Evolutionary conservation across 2,329 filamentous ascomycete species (phyloP).

Genomic region (Trichophaea hybrida): DNA sequence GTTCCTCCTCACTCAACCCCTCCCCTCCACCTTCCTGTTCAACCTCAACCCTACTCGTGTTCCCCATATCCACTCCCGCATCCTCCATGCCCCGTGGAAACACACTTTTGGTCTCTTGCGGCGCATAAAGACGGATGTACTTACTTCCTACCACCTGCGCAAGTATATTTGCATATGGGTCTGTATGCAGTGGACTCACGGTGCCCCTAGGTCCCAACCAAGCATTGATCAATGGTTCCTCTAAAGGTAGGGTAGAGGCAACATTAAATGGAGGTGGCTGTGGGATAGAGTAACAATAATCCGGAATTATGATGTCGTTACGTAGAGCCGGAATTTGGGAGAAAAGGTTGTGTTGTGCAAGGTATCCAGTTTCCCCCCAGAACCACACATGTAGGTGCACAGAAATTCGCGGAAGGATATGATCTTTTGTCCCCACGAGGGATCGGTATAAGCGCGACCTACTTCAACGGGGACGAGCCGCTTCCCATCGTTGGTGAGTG

Average conservation of each 20-base stretch:
- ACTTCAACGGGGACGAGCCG: conserved; percentile 76
- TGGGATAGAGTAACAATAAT: conserved; percentile 65
- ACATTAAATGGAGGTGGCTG: conserved; percentile 30
- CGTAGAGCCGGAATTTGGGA: conserved; percentile 63
- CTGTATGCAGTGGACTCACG: conserved; percentile 84
- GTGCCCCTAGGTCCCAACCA: conserved; percentile 86
- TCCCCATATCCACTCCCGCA: conserved; percentile 72
- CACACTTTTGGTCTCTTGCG: conserved; percentile 44
- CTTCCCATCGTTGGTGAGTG: conserved; percentile 57
- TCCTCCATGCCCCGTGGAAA: conserved; percentile 48
- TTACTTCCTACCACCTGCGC: conserved; percentile 81
- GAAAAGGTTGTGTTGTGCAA: conserved; percentile 84
- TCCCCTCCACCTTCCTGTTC: conserved; percentile 52
- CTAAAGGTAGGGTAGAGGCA: conserved; percentile 30
- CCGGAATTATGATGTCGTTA: conserved; percentile 63
- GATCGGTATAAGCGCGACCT: conserved; percentile 75
- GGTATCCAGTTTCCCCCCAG: conserved; percentile 49
- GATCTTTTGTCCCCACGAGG: conserved; percentile 69
- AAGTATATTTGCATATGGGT: conserved; percentile 85
- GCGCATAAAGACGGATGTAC: conserved; percentile 78
- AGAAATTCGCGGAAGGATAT: conserved; percentile 63
- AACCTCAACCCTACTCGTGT: conserved; percentile 70
- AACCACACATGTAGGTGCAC: conserved; percentile 41
- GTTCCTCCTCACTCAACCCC: conserved; percentile 24
- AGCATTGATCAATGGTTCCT: conserved; percentile 61